A percentile compares a stretch with the other conserved stretches of the same genome.
phyloP scores from a whole-genome alignment of 1,139 yeast species.

The Geotrichum cucujoidarum region DNA sequence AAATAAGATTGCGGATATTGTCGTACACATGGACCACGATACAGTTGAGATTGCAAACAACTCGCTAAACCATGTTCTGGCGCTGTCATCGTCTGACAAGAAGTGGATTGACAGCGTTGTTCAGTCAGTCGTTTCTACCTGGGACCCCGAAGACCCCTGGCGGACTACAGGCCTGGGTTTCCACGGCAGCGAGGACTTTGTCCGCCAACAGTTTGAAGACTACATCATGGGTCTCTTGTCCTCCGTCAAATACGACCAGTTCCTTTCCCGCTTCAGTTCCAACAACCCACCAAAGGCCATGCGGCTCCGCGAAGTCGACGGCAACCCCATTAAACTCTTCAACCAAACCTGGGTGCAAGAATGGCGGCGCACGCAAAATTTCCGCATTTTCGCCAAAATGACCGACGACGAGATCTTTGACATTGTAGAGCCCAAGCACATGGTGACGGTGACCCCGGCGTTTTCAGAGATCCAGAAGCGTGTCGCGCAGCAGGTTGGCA shows the following conservation, averaged over 20 bases:
- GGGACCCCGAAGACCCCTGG: conserved; percentile 44
- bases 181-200: conserved; percentile 83
- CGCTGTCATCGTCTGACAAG: conserved; percentile 61
- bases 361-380: conserved; percentile 70
- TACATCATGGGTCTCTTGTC: conserved; percentile 73
- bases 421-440: conserved; percentile 75
- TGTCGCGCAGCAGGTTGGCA: conserved; percentile 47
- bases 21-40: conserved; percentile 45
- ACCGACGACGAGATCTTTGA: conserved; percentile 91
- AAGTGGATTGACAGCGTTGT: conserved; percentile 57
- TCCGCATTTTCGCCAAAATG: conserved; percentile 57
- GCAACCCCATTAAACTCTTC: conserved; percentile 47
- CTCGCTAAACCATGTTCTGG: conserved; percentile 43
- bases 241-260: conserved; percentile 64
- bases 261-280: conserved; percentile 42
- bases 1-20: conserved; percentile 50
- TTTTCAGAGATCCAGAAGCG: conserved; percentile 89
- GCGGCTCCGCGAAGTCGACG: conserved; percentile 34
- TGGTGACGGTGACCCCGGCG: conserved; percentile 55
- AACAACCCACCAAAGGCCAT: conserved; percentile 35
- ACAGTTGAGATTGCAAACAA: conserved; percentile 46
- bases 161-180: conserved; percentile 47
- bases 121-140: conserved; percentile 38
- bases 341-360: conserved; percentile 51
- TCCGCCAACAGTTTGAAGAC: conserved; percentile 84